Conservation (phyloP, 169 alveolate genomes). For the Cyclospora cayetanensis region DNA sequence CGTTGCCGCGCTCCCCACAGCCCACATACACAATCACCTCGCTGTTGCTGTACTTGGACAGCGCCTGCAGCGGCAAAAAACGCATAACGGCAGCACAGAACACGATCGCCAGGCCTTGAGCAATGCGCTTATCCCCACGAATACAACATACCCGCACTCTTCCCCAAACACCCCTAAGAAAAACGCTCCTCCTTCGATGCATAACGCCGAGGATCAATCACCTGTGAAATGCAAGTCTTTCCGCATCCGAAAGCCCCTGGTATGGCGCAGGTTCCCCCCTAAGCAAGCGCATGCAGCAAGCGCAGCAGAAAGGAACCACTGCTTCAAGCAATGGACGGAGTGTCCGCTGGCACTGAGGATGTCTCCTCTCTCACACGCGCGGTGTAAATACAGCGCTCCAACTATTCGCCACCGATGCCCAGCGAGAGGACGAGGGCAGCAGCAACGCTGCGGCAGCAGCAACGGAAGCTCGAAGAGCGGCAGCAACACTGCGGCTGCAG, state of each 20-base stretch:
- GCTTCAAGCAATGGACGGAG: background rate
- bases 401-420: too few relatives aligned
- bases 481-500: background rate
- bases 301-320: background rate
- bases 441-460: background rate
- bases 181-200: background rate
- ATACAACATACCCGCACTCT: background rate
- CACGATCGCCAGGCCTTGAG: background rate
- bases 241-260: conserved; percentile 99
- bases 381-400: too few relatives aligned
- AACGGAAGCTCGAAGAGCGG: background rate
- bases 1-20: conserved; percentile 99
- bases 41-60: conserved; percentile 97
- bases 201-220: background rate
- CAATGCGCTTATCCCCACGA: background rate
- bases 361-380: too few relatives aligned
- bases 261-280: conserved; percentile 99
- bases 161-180: background rate
- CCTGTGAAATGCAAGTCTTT: conserved; percentile 96
- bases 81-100: background rate
- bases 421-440: too few relatives aligned
- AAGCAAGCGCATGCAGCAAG: conserved; percentile 28
- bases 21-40: conserved; percentile 98
- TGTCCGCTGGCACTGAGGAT: too few relatives aligned
- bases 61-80: conserved; percentile 85